phyloP scores from a whole-genome alignment of 108 stramenopile genomes.

The Stephanodiscus minutulus region DNA sequence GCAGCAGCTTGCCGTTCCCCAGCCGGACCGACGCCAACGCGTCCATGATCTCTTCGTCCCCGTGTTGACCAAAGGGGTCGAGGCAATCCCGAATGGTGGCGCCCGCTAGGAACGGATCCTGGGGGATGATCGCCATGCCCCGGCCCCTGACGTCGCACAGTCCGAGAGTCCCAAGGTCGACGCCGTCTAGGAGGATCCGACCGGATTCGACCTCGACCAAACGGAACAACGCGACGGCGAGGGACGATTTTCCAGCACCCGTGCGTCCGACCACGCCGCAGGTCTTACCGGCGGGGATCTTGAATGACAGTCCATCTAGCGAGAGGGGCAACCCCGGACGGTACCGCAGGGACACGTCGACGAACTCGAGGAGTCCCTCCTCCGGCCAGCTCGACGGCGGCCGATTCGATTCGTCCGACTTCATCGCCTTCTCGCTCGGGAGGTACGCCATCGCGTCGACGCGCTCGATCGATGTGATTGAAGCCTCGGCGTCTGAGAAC shows the following conservation, averaged over 20 bases:
- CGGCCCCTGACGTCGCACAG: slow-evolving; percentile 82
- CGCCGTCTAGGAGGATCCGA: slow-evolving; percentile 76
- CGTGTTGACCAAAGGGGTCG: slow-evolving; percentile 84
- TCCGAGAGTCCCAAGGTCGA: slow-evolving; percentile 67
- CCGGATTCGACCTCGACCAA: slow-evolving; percentile 86
- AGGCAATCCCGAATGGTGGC: slow-evolving; percentile 89
- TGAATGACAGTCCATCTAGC: slow-evolving; percentile 69
- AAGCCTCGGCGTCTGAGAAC: slow-evolving; percentile 81
- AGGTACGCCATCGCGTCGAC: slow-evolving; percentile 66
- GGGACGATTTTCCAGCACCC: slow-evolving; percentile 68
- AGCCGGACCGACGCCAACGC: slow-evolving; percentile 66
- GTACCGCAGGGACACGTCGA: slow-evolving; percentile 73
- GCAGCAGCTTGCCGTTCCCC: slow-evolving; percentile 13
- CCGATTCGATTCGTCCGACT: slow-evolving; percentile 21
- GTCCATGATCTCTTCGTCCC: slow-evolving; percentile 72
- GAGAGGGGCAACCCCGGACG: slow-evolving; percentile 73
- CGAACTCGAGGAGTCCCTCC: slow-evolving; percentile 62
- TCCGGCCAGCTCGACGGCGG: slow-evolving; percentile 62
- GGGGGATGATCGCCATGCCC: slow-evolving; percentile 92
- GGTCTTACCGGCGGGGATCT: slow-evolving; percentile 64
- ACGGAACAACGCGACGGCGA: slow-evolving; percentile 82
- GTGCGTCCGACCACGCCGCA: slow-evolving; percentile 80
- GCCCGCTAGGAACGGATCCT: slow-evolving; percentile 92
- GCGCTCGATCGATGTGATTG: slow-evolving; percentile 84
- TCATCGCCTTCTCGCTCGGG: slow-evolving; percentile 63